Conservation (phyloP, 495 filamentous ascomycete genomes). For the Penicillium pulvis region DNA sequence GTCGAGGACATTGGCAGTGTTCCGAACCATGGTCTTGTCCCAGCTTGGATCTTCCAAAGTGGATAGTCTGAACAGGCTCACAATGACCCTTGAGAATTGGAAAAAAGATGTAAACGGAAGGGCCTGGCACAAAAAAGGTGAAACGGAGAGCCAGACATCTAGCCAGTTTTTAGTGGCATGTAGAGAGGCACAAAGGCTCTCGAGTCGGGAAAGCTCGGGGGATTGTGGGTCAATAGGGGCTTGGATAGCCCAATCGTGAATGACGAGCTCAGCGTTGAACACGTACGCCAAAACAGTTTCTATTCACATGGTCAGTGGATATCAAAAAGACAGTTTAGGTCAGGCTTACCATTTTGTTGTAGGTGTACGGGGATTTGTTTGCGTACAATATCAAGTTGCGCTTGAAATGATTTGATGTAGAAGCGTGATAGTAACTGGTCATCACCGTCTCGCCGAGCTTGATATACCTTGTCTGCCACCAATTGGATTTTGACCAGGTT, state of each 20-base stretch:
- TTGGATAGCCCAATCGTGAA: conserved; percentile 45
- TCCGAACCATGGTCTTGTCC: conserved; percentile 35
- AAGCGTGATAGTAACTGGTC: conserved; percentile 27
- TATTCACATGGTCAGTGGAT: conserved; percentile 18
- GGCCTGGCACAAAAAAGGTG: conserved; percentile 31
- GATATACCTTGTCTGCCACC: conserved; percentile 39
- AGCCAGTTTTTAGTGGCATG: conserved; percentile 42
- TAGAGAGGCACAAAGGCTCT: conserved; percentile 38
- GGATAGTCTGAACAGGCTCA: conserved; percentile 45
- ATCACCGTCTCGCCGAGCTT: conserved; percentile 25
- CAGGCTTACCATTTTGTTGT: conserved; percentile 40
- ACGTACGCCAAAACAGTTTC: conserved; percentile 41
- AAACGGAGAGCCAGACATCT: conserved; percentile 35
- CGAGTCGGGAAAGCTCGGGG: conserved; percentile 33
- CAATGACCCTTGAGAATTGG: conserved; percentile 43
- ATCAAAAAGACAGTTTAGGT: background rate
- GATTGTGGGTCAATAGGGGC: conserved; percentile 17
- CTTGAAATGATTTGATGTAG: conserved; percentile 47
- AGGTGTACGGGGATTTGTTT: conserved; percentile 35
- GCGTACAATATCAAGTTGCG: conserved; percentile 43
- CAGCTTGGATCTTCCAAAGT: conserved; percentile 40
- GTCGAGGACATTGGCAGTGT: conserved; percentile 31
- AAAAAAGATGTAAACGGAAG: conserved; percentile 40
- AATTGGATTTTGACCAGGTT: conserved; percentile 50
- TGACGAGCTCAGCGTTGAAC: conserved; percentile 42